Base-by-base conservation (phyloP, 257 asterid species). In the Solanum clarkiae region DNA sequence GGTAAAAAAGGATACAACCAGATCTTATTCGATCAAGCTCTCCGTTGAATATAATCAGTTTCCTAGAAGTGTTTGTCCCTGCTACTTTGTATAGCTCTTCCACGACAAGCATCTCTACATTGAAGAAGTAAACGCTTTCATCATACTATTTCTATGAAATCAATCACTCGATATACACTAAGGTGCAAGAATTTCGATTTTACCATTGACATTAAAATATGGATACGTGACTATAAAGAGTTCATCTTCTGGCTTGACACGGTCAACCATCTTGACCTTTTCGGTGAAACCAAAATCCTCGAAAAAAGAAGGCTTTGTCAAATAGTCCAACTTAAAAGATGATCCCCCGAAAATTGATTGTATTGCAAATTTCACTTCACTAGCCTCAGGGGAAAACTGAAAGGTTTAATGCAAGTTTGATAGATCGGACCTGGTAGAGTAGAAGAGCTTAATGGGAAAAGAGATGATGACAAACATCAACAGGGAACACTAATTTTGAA, bases 351-450 rank as follows among this genome's bases (percentile, higher is more conserved):
- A 94, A 65, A 85, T 91, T 24, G 95, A 90, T 75, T 91, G 90
- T 92, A 98, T 92, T 56, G 99, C 98, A 68, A 93, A 93, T 32
- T 89, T 77, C 56, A 96, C 99, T 87, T 96, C 99, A 80, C 89
- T 96, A 54, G 98, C 99, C 92, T 96, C 99, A 2, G 99, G 99
- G 81, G 94, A 93, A 84, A 96, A 96, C 99, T 96, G 92, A 85
- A 87, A 84, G 70, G 80, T 85, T 84, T 75, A 57, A 26, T 65
- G 87, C 57, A 68, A 63, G 85, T 84, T 65, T 44, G 26, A 68
- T 8, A 80, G 40, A 81, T 54, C 40, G 51, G n/a, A 49, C 83
- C 60, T 86, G 81, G 70, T 85, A 29, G 65, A 75, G 10, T 62
- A 22, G 7, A 84, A 72, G 65, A 71, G 82, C 59, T 85, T 80